These are phyloP conservation scores for Aspergillus saccharolyticus DNA, from an alignment of 495 filamentous ascomycete species.

Conservation along the genomic window DNA sequence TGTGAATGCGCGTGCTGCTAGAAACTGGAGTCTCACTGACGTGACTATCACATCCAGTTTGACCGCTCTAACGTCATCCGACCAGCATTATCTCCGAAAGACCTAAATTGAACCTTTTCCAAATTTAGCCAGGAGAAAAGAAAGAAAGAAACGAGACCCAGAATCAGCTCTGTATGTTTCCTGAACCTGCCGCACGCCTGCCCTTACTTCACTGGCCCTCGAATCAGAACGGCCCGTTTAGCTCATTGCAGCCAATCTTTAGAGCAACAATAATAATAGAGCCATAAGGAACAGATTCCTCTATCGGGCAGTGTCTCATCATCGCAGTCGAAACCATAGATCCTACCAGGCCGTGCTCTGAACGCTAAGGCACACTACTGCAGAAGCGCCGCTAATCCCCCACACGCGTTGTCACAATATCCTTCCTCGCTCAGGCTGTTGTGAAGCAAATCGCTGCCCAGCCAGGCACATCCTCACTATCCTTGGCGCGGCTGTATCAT, in stretches of 20 bases:
- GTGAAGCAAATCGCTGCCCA: constrained; percentile 46
- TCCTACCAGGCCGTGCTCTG: constrained; percentile 23
- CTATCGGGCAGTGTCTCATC: constrained; percentile 21
- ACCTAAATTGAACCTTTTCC: background rate
- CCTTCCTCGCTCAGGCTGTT: constrained; percentile 32
- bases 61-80: background rate
- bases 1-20: constrained; percentile 17
- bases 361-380: constrained; percentile 33
- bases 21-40: constrained; percentile 17
- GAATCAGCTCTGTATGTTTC: background rate
- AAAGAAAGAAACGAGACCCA: background rate
- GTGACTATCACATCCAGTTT: constrained; percentile 19
- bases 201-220: background rate
- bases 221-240: background rate
- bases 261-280: background rate
- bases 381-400: constrained; percentile 36
- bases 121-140: background rate
- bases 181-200: background rate
- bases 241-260: background rate
- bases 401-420: constrained; percentile 27
- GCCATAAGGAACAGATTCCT: constrained; percentile 7
- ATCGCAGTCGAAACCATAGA: constrained; percentile 18
- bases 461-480: constrained; percentile 24
- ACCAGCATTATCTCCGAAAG: background rate
- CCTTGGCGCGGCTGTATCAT: constrained; percentile 28